These are phyloP conservation scores for Trichopus zeylanicus DNA, from an alignment of 116 monocot genomes.

Conservation along the genomic window DNA sequence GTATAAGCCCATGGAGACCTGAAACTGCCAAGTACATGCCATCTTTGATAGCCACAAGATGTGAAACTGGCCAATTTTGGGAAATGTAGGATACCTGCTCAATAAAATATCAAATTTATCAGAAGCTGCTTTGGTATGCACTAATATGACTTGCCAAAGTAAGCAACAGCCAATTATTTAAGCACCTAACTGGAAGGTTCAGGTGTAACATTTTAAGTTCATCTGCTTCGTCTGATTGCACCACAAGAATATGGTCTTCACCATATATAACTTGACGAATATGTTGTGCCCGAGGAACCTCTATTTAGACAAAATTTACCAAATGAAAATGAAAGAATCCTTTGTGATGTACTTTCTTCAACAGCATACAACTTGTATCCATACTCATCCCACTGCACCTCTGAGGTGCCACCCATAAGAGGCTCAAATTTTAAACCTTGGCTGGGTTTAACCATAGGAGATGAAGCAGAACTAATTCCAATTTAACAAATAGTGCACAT, in stretches of 20 bases:
- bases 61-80: constrained; percentile 95
- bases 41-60: constrained; percentile 90
- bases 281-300: constrained; percentile 85
- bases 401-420: constrained; percentile 72
- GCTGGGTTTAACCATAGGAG: constrained; percentile 69
- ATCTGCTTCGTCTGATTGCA: constrained; percentile 82
- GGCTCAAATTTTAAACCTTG: constrained; percentile 76
- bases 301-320: constrained; percentile 91
- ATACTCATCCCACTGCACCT: constrained; percentile 92
- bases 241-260: constrained; percentile 88
- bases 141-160: background rate
- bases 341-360: constrained; percentile 64
- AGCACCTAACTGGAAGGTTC: constrained; percentile 85
- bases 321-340: constrained; percentile 89
- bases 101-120: constrained; percentile 14
- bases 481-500: constrained; percentile 97
- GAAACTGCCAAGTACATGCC: constrained; percentile 92
- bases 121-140: constrained; percentile 4
- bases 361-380: constrained; percentile 93
- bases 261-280: constrained; percentile 88
- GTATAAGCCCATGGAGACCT: constrained; percentile 80
- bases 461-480: constrained; percentile 67
- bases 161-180: constrained; percentile 16
- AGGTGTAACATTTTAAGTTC: constrained; percentile 92
- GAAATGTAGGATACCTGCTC: constrained; percentile 94